Evolutionary conservation across 148 eudicot species (phyloP).

Genomic region (Beta vulgaris): DNA sequence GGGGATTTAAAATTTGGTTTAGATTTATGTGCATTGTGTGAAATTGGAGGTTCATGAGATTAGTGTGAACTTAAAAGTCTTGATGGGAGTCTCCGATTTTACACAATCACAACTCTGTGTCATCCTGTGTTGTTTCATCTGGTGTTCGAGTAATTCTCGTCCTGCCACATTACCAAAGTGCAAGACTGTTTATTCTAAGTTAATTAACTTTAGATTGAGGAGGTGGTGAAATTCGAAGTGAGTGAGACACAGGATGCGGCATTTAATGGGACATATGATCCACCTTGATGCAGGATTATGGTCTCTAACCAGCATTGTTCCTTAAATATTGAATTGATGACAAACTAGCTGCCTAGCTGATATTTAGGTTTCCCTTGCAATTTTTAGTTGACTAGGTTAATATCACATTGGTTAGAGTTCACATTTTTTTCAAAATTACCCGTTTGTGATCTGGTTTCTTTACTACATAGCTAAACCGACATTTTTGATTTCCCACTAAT

Average conservation of each 20-base stretch:
- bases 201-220: background rate
- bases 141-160: background rate
- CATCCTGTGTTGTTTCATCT: background rate
- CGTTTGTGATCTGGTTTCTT: slow-evolving; percentile 4
- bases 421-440: background rate
- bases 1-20: background rate
- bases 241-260: background rate
- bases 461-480: slow-evolving; percentile 2
- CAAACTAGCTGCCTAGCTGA: no score
- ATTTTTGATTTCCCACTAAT: background rate
- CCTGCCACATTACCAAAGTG: background rate
- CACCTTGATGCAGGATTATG: background rate
- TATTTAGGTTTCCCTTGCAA: background rate
- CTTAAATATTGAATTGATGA: background rate
- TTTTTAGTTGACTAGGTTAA: background rate
- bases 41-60: slow-evolving; percentile 12
- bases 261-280: background rate
- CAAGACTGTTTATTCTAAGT: background rate
- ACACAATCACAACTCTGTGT: background rate
- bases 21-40: slow-evolving; percentile 9
- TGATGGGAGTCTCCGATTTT: background rate
- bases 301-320: background rate
- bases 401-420: background rate
- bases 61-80: background rate
- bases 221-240: background rate